Evolutionary conservation across 2,329 filamentous ascomycete species (phyloP), one percentile per base, ranked within the genome.

Genomic region (Claviceps spartinae): DNA sequence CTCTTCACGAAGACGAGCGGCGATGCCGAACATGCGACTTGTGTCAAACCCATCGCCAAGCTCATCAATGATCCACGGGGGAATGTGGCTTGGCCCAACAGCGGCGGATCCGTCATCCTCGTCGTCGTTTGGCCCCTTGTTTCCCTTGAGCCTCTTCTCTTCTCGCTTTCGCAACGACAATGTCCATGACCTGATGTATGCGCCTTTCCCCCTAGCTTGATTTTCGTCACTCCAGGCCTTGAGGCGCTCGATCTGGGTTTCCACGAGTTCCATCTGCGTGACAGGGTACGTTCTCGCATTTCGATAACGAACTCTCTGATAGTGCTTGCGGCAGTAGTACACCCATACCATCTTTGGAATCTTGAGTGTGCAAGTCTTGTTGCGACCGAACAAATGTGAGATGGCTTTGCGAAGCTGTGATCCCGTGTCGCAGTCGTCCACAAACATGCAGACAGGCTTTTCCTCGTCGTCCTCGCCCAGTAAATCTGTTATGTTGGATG

Each of bases 301-400:
- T n/a, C 83, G 76, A 62, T 89, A 90, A 0, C 83, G 75, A 44
- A 76, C 77, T 6, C 86, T 79, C 66, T 93, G 88, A 63, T 93
- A 93, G 61, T 90, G 85, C 62, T 90, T 90, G 38, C 87, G 79
- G 65, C 88, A 93, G 62, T 80, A 84, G 60, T 84, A 79, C 0
- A 88, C 79, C 86, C 86, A 91, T 2, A 87, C 77, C 22, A 78
- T 67, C 5, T 77, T 69, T 0, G 85, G 85, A 48, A 93, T 86
- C 45, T 75, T 72, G 37, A 83, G 76, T 0, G 87, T 93, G 60
- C 81, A 84, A 7, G 78, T 73, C 67, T 93, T 93, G 72, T 93
- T 93, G 40, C 88, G 79, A 22, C 87, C 87, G 59, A 91, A 91
- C 52, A 90, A 78, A 61, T 93, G 86, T 0, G 85, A 88, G 54